Evolutionary conservation across 768 basidiomycete genomes (phyloP).

Genomic region (Russula brevipes): DNA sequence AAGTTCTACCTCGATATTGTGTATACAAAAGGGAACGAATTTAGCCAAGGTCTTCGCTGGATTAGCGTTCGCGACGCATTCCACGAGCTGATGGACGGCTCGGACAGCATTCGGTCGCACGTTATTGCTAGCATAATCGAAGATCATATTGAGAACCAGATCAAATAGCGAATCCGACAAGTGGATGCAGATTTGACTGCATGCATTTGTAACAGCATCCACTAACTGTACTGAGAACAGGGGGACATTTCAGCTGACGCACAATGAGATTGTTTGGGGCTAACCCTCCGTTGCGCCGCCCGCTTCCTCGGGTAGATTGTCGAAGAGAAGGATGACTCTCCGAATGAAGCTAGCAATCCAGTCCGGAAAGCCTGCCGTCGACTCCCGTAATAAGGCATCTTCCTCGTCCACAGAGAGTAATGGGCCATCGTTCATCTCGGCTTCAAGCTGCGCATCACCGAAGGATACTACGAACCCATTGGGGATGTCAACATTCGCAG

Average conservation of each 20-base stretch:
- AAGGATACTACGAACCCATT: slow-evolving; percentile 30
- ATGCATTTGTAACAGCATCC: slow-evolving; percentile 69
- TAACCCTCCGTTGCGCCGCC: slow-evolving; percentile 63
- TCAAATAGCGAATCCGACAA: slow-evolving; percentile 71
- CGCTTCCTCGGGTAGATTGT: slow-evolving; percentile 82
- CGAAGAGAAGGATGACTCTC: slow-evolving; percentile 71
- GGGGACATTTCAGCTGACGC: not conserved
- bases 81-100: slow-evolving; percentile 80
- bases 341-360: slow-evolving; percentile 82
- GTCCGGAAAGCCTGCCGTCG: slow-evolving; percentile 69
- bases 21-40: slow-evolving; percentile 68
- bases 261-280: not conserved
- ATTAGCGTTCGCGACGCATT: slow-evolving; percentile 78
- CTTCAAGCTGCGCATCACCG: slow-evolving; percentile 30
- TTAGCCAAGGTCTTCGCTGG: slow-evolving; percentile 71
- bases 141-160: slow-evolving; percentile 76
- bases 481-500: slow-evolving; percentile 18
- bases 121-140: slow-evolving; percentile 74
- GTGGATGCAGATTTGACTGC: slow-evolving; percentile 73
- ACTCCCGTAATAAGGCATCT: slow-evolving; percentile 63
- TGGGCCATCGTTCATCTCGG: slow-evolving; percentile 29
- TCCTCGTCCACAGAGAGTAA: slow-evolving; percentile 59
- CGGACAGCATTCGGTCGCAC: slow-evolving; percentile 83
- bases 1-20: slow-evolving; percentile 68
- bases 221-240: slow-evolving; percentile 56